Evolutionary conservation across 164 flowering plant genomes (phyloP).

Genomic region (Tetrastigma voinierianum): DNA sequence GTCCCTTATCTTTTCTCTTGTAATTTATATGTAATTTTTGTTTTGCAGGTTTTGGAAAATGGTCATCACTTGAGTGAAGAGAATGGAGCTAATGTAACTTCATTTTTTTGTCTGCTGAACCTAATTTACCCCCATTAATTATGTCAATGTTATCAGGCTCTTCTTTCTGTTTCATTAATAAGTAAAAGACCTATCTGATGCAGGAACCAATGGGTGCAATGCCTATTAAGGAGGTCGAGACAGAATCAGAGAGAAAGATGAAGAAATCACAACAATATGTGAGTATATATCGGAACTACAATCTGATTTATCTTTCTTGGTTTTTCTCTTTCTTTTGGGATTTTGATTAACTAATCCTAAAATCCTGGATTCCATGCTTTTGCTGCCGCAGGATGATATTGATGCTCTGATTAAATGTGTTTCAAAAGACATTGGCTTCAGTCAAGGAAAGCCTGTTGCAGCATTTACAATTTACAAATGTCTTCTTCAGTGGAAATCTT

Average conservation of each 20-base stretch:
- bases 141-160: neutral
- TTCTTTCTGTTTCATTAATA: slow-evolving; percentile 1
- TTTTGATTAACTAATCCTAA: slow-evolving; percentile 2
- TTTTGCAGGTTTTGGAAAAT: slow-evolving; percentile 69
- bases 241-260: slow-evolving; percentile 60
- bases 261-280: slow-evolving; percentile 86
- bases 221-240: slow-evolving; percentile 46
- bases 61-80: slow-evolving; percentile 65
- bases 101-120: neutral
- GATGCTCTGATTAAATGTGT: slow-evolving; percentile 90
- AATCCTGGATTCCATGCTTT: slow-evolving; percentile 3
- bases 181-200: slow-evolving; percentile 11
- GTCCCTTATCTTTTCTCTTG: neutral
- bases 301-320: slow-evolving; percentile 5
- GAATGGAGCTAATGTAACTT: slow-evolving; percentile 38
- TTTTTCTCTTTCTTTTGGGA: neutral
- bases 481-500: slow-evolving; percentile 63
- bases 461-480: slow-evolving; percentile 63
- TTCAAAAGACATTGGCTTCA: slow-evolving; percentile 72
- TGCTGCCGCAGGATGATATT: slow-evolving; percentile 71
- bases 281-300: slow-evolving; percentile 16
- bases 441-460: slow-evolving; percentile 63
- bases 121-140: neutral
- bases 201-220: slow-evolving; percentile 68
- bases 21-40: slow-evolving; percentile 1